Base-by-base conservation (phyloP, 495 filamentous ascomycete species). In the Diplogelasinospora grovesii region DNA sequence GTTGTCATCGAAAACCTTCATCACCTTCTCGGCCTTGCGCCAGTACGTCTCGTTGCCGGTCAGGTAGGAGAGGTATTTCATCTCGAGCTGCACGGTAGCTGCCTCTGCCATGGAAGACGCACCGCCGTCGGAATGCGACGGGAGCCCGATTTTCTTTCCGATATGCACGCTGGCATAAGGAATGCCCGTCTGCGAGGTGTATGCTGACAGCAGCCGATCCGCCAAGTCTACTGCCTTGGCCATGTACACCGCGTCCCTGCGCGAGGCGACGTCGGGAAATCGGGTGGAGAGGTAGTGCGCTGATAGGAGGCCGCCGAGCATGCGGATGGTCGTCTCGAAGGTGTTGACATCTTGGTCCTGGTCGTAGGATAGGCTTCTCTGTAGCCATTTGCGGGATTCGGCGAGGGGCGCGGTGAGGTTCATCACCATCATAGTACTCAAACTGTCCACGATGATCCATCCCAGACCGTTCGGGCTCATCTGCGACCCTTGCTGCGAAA, bases 351-450 rank as follows among this genome's bases (percentile, higher is more conserved):
- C 87, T 47, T 93, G 87, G 48, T 95, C 73, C 54, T 95, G 86
- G 41, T 95, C 79, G 59, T 93, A 97, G n/a, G 77, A 77, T 39
- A 97, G 66, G 1, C 76, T 77, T 8, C 76, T 81, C 11, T 85
- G 70, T 33, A 99, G 81, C 92, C 92, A 99, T 49, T 94, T 74
- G 22, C 89, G 76, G 26, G 92, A 89, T 54, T 92, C 83, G 19
- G 78, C 72, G 19, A 99, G 76, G 41, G 88, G 77, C 16, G 77
- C 86, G 9, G 92, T 96, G 31, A 95, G 69, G 54, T 99, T 99
- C 92, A 99, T 99, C 39, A 99, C 65, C 69, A 99, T 97, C 72
- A 97, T 67, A 10, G 92, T 97, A 59, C 97, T 93, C 32, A 99
- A 67, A 30, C 88, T 78, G 64, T 99, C 93, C 21, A 99, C 82